A percentile compares a stretch with the other conserved stretches of the same genome.
Evolutionary conservation across 345 rosid species (phyloP).

Genomic region (Murraya paniculata): DNA sequence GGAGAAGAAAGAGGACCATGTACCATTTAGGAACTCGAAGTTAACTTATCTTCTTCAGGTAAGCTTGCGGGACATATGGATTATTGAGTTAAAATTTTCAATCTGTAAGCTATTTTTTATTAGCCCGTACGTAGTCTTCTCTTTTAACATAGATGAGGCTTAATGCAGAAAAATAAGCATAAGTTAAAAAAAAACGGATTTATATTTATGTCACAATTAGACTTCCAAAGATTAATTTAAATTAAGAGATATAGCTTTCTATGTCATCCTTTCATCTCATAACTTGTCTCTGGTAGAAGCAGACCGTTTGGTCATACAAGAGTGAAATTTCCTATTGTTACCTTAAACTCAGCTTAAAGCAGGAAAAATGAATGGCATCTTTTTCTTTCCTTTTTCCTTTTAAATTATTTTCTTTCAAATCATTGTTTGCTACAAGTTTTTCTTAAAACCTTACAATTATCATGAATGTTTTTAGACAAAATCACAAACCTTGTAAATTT

Average conservation of each 20-base stretch:
- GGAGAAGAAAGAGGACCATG: conserved; percentile 93
- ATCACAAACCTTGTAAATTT: neutral
- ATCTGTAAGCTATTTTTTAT: neutral
- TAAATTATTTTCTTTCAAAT: neutral
- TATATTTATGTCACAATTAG: neutral
- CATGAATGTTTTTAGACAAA: neutral
- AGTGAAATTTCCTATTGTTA: neutral
- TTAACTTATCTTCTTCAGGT: conserved; percentile 99
- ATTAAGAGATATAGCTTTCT: neutral
- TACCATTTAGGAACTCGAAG: conserved; percentile 92
- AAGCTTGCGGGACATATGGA: neutral
- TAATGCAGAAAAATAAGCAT: neutral
- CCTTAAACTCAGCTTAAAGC: neutral
- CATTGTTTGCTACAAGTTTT: neutral
- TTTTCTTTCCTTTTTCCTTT: too few relatives aligned
- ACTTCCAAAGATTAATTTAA: conserved; percentile 3
- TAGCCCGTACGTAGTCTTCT: neutral
- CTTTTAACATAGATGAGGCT: neutral
- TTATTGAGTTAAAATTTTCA: neutral
- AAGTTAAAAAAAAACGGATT: neutral
- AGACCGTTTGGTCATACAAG: neutral
- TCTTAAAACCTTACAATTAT: neutral
- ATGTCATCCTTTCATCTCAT: neutral
- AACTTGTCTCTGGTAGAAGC: neutral
- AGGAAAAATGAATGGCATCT: neutral